Evolutionary conservation across 768 basidiomycete species (phyloP), one percentile per base, ranked within the genome.

Genomic region (Podaxis mareebaensis): DNA sequence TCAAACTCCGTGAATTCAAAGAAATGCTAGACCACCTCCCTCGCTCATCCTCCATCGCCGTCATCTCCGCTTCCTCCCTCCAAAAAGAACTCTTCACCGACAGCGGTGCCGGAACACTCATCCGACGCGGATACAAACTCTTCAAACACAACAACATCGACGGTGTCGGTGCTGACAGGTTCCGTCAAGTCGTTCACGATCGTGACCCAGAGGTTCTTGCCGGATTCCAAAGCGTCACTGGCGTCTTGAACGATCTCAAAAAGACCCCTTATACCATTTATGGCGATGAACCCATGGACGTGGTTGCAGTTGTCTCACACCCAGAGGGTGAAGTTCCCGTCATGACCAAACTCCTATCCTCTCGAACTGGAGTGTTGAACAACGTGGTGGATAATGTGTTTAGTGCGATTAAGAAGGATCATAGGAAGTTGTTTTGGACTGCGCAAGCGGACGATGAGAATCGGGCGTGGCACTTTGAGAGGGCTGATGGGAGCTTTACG

Each of bases 21-120:
- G 97, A 99, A 72, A 89, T 99, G 59, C 86, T 99, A 49, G 97
- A 99, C 73, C 91, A 96, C 78, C 93, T 99, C 66, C 97, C 97
- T 15, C 95, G 97, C 63, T 92, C 97, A 3, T 97, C 96, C 17
- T 98, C 96, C 42, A 97, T 99, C 57, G 96, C 97, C 68, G 95
- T 99, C 77, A 99, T 99, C 77, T 93, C 93, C 55, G 88, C 95
- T 56, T 83, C 92, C 65, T 87, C 88, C 69, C 85, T 99, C 42
- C 97, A 99, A 76, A 96, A 95, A 76, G 97, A 99, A 77, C 89
- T 99, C 52, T 99, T 99, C 81, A 99, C 97, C 54, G 97, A 99
- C 73, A 93, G 87, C 56, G 97, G 97, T 54, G 97, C 97, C 8
- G 97, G 97, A 20, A 99, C 97, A 0, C 92, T 99, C 71, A 96